Conservation (phyloP, 2,329 filamentous ascomycete species). For the Sporothrix luriei region DNA sequence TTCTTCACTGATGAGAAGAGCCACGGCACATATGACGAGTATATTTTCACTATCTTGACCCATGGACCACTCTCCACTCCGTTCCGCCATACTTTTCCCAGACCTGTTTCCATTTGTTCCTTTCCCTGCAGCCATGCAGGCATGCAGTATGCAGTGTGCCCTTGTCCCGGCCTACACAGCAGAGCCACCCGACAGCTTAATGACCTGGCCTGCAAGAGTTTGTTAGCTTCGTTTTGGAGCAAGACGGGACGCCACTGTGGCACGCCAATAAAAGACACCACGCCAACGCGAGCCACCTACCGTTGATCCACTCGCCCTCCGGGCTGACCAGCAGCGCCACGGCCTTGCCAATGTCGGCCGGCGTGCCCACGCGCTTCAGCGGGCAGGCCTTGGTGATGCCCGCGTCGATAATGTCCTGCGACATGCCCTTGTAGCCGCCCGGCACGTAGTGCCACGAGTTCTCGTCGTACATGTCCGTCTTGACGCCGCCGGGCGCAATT, state of each 20-base stretch:
- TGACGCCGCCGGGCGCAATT: conserved; percentile 71
- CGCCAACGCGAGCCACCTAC: conserved; percentile 45
- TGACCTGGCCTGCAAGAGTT: conserved; percentile 43
- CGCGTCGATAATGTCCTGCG: conserved; percentile 56
- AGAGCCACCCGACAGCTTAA: conserved; percentile 47
- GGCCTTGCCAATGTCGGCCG: conserved; percentile 61
- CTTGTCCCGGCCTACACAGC: conserved; percentile 37
- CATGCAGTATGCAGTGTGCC: neutral
- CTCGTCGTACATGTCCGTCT: conserved; percentile 75
- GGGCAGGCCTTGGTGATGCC: conserved; percentile 61
- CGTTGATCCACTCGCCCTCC: conserved; percentile 67
- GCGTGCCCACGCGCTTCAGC: conserved; percentile 60
- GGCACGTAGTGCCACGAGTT: conserved; percentile 69
- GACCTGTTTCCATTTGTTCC: too few relatives aligned
- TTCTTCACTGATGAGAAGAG: too few relatives aligned
- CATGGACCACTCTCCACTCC: neutral
- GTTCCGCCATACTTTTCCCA: neutral
- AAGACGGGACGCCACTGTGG: neutral
- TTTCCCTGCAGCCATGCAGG: too few relatives aligned
- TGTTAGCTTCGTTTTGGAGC: neutral
- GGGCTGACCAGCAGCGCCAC: conserved; percentile 59
- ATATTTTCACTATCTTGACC: neutral
- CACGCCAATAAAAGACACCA: neutral
- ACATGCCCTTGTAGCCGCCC: conserved; percentile 56
- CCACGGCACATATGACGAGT: too few relatives aligned